Percentiles rank a stretch among this genome's conserved stretches.
These are phyloP conservation scores for Clarireedia hainanense DNA, from an alignment of 2,329 filamentous ascomycete species.

Conservation along the genomic window DNA sequence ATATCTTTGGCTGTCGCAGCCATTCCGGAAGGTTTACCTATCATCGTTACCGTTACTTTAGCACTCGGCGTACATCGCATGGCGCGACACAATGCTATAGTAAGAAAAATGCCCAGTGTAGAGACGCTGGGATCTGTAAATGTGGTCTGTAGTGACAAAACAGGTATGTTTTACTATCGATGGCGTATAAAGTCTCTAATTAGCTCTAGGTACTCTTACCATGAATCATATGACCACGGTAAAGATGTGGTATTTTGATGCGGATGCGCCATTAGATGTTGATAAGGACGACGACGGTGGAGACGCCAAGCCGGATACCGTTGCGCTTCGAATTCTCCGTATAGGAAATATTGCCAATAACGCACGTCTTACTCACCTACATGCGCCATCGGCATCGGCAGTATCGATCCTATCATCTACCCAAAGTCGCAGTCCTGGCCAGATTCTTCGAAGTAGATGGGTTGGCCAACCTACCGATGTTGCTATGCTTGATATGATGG, in stretches of 20 bases:
- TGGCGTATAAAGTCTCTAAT: conserved; percentile 16
- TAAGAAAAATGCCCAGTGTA: conserved; percentile 90
- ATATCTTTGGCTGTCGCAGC: conserved; percentile 94
- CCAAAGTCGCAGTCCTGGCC: conserved; percentile 48
- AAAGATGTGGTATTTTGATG: conserved; percentile 92
- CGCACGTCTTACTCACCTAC: conserved; percentile 66
- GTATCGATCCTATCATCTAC: conserved; percentile 83
- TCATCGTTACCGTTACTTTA: conserved; percentile 95
- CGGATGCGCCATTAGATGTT: conserved; percentile 37
- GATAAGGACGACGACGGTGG: conserved; percentile 46
- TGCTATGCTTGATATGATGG: conserved; percentile 88
- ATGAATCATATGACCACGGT: conserved; percentile 98
- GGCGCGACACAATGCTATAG: conserved; percentile 91
- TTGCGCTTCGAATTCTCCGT: conserved; percentile 72
- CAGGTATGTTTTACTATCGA: conserved; percentile 42
- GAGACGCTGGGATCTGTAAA: conserved; percentile 98
- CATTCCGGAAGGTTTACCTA: conserved; percentile 91
- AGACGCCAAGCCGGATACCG: conserved; percentile 58
- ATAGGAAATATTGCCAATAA: conserved; percentile 98
- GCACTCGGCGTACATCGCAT: conserved; percentile 93
- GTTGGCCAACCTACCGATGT: conserved; percentile 96
- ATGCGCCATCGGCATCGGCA: conserved; percentile 61
- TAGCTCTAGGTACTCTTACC: conserved; percentile 66
- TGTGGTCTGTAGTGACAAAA: conserved; percentile 99
- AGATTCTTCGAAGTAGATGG: conserved; percentile 73